Conservation (phyloP, 2,329 filamentous ascomycete species). For the Simplicillium sp. region DNA sequence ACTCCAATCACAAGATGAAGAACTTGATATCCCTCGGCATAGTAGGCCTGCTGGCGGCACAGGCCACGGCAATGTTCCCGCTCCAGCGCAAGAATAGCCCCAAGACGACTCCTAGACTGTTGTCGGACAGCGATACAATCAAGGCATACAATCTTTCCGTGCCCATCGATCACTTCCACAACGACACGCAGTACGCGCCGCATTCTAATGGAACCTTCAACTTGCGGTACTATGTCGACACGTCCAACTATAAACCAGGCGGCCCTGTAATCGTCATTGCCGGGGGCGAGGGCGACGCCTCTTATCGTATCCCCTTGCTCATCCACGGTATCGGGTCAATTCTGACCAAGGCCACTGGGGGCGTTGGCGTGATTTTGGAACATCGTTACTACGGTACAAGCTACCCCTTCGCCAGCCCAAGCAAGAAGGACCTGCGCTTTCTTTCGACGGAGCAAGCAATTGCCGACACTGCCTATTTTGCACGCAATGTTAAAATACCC, state of each 20-base stretch:
- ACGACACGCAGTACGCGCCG: conserved; percentile 67
- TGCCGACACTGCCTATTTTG: conserved; percentile 76
- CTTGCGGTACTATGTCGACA: conserved; percentile 77
- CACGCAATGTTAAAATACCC: conserved; percentile 58
- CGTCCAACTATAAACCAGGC: conserved; percentile 62
- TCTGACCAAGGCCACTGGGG: conserved; percentile 60
- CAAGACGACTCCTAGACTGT: no score
- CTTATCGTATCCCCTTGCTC: conserved; percentile 55
- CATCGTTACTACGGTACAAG: conserved; percentile 81
- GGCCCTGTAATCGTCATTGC: conserved; percentile 74
- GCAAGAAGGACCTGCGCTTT: conserved; percentile 64
- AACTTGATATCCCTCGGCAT: no score
- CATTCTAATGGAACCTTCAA: conserved; percentile 60
- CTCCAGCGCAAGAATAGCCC: no score
- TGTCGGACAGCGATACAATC: no score
- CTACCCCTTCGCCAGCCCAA: conserved; percentile 57
- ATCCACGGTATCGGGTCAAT: conserved; percentile 69
- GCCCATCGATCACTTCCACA: conserved; percentile 74
- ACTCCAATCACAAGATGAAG: no score
- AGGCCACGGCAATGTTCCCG: no score
- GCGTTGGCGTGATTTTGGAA: conserved; percentile 72
- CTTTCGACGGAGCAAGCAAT: conserved; percentile 75
- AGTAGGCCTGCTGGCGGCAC: no score
- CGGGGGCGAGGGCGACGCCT: conserved; percentile 60
- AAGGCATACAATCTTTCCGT: conserved; percentile 24